Evolutionary conservation across 495 filamentous ascomycete genomes (phyloP), one percentile per base, ranked within the genome.

Genomic region (Daldinia vernicosa): DNA sequence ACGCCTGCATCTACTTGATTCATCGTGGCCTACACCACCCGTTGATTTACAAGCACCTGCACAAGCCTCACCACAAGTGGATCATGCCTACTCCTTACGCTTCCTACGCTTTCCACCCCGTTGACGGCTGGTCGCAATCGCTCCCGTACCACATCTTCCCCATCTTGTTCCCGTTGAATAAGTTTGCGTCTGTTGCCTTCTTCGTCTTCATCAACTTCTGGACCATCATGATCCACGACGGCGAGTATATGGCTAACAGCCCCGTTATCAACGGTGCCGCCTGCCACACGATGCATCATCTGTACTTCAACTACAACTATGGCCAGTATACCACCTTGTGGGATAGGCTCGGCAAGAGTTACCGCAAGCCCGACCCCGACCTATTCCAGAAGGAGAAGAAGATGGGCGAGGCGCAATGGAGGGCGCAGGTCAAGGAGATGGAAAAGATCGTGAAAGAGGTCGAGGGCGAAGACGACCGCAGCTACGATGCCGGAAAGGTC

Each of bases 271-370:
- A 98, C 79, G 95, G 95, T 43, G 95, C 95, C 22, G 95, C 95
- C 35, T 98, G 95, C 83, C 95, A 98, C 80, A 95, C 93, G 12
- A 92, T 94, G 91, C 94, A 98, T 79, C 95, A 98, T 77, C 81
- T 97, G n/a, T 96, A 96, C 80, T 98, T 98, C 88, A 97, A 96
- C 83, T 97, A 93, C 87, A 98, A 97, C 83, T 98, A 97, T 71
- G 95, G 95, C 64, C 95, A 98, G 78, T 98, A 93, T 83, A 97
- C 92, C 3, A 98, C 95, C 5, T 81, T 97, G 33, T 98, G 94
- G 94, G 95, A 98, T 76, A 89, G 95, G 54, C 76, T 98, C 35
- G 92, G 93, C 66, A 91, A 91, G 55, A 95, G 91, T 80, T 98
- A 97, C 83, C 86, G 94, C 65, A 87, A 90, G 82, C 95, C 95